A percentile compares a stretch with the other conserved stretches of the same genome.
These are phyloP conservation scores for Ploettnerulaceae sp. DNA, from an alignment of 2,329 filamentous ascomycete genomes.

Conservation along the genomic window DNA sequence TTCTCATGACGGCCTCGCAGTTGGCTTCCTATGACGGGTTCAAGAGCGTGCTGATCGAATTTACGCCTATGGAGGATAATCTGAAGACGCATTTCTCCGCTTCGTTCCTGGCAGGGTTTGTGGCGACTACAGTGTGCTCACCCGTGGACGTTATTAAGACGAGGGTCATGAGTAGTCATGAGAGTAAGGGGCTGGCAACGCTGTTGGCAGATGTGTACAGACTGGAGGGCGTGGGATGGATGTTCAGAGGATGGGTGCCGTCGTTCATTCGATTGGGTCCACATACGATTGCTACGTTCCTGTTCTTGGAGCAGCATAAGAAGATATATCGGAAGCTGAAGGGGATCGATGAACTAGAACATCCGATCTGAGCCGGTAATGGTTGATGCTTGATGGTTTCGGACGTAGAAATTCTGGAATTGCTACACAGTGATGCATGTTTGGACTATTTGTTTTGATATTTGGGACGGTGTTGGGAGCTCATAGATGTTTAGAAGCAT, in stretches of 20 bases:
- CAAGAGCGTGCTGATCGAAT: conserved; percentile 63
- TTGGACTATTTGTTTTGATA: conserved; percentile 5
- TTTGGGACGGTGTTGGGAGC: conserved; percentile 13
- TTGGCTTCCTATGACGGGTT: conserved; percentile 81
- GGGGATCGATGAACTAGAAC: conserved; percentile 26
- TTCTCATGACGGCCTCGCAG: conserved; percentile 84
- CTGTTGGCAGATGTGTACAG: conserved; percentile 63
- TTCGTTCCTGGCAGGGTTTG: conserved; percentile 72
- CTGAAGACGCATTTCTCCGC: conserved; percentile 75
- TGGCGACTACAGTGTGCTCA: conserved; percentile 78
- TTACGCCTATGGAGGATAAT: conserved; percentile 62
- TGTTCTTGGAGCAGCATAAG: conserved; percentile 85
- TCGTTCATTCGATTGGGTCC: conserved; percentile 61
- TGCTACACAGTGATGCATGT: background rate
- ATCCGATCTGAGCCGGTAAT: conserved; percentile 4
- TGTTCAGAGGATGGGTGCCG: conserved; percentile 90
- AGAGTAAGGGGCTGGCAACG: conserved; percentile 49
- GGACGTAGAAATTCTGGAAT: background rate
- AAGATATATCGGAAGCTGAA: conserved; percentile 61
- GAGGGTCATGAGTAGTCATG: conserved; percentile 69
- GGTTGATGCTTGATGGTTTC: conserved; percentile 2
- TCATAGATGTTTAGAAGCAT: conserved; percentile 24
- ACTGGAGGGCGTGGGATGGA: conserved; percentile 70
- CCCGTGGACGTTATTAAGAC: conserved; percentile 90
- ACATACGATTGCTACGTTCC: conserved; percentile 82